Evolutionary conservation across 352 stramenopile species (phyloP), one percentile per base, ranked within the genome.

Genomic region (Phytophthora megakarya): DNA sequence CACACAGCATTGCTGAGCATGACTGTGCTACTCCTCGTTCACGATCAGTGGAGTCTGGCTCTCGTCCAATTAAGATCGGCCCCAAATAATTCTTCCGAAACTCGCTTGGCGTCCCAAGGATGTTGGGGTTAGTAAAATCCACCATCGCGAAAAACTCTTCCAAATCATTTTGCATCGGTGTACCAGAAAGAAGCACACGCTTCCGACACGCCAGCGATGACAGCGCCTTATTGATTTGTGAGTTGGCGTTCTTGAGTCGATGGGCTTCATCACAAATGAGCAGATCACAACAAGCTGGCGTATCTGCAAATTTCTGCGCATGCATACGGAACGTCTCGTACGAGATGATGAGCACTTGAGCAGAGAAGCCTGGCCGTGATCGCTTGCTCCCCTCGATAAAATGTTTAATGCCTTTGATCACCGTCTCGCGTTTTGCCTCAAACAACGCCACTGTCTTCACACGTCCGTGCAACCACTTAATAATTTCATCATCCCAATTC

Each of bases 61-160:
- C 93, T 38, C 94, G 75, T 1, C 89, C 90, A 18, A 92, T 70
- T 15, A 98, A 79, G 45, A 98, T 97, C 1, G 90, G 93, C 1
- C 78, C 74, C 40, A 97, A 65, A 59, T 94, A 98, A 23, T 97
- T 89, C 65, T 93, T 97, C 16, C 95, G 84, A 73, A 99, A 99
- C 43, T 98, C 92, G 32, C 75, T 91, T 37, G 84, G 76, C 0
- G 78, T 76, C 5, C 86, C 89, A 13, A 95, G 73, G 38, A 96
- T 92, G 55, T 91, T 89, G 4, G 87, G 85, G 50, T 94, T 96
- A 1, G 89, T 95, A 48, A 96, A 95, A 50, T 94, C 85, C 8
- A 94, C 97, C 97, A 99, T 99, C 7, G 97, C 97, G 64, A 95
- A 99, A 65, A 99, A 99, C 65, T 99, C 97, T 51, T 98, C 89